Evolutionary conservation across 2,329 filamentous ascomycete species (phyloP), one percentile per base, ranked within the genome.

Genomic region (Diaporthe humulicola): DNA sequence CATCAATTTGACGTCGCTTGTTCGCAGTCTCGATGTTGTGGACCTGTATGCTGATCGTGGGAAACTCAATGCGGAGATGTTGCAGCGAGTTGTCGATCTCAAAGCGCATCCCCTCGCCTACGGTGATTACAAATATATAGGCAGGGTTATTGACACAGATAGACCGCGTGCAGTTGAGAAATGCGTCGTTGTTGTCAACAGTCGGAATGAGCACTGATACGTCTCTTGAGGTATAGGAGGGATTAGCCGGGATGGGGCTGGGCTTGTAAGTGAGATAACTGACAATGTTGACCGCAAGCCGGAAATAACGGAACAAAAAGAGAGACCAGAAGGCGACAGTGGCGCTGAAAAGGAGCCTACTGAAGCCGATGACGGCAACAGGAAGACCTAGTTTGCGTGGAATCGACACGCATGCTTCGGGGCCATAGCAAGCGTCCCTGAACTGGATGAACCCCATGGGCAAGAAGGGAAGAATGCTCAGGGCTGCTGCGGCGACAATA

Each of bases 251-350:
- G 2, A 60, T 60, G 22, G 22, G 56, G 22, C 56, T 60, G 4
- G 56, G 56, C n/a, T 60, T 60, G 33, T 60, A 60, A 4, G 1
- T n/a, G 33, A 60, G n/a, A 15, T 40, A 60, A 30, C 33, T 60
- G 56, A 40, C 22, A 40, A 60, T 60, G 33, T 60, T 40, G 56
- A 60, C 56, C 15, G 56, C 56, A 40, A 60, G 56, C 22, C 56
- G 56, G 15, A 60, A 40, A 7, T 40, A 60, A 4, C 56, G 56
- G 14, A 60, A 60, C 2, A 15, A 2, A 12, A 60, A 60, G 6
- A 60, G 56, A 25, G 56, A 60, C 56, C 56, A 40, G 22, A 60
- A 60, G 56, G 56, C 56, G 12, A 15, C 56, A 2, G 56, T 60
- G 22, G 56, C 56, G 22, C 40, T 60, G 33, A 40, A 22, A 15